These are phyloP conservation scores for Chimonanthus salicifolius DNA, from an alignment of 164 flowering plant species.

Conservation along the genomic window DNA sequence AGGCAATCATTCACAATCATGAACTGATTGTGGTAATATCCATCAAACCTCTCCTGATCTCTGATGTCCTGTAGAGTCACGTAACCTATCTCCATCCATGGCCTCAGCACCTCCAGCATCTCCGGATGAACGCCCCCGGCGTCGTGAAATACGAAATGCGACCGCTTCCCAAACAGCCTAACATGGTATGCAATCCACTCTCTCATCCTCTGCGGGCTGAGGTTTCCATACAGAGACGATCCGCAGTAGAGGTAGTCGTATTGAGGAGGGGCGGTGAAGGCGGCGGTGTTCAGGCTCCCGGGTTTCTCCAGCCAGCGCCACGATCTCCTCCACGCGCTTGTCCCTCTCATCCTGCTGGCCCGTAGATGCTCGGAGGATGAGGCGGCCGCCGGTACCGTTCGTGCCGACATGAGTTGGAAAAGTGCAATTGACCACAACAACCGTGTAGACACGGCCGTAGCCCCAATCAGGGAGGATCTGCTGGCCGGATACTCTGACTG, in stretches of 20 bases:
- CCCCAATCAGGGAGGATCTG: slow-evolving; percentile 90
- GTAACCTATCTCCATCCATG: slow-evolving; percentile 90
- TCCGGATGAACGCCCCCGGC: slow-evolving; percentile 88
- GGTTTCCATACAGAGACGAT: slow-evolving; percentile 63
- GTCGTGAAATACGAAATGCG: slow-evolving; percentile 86
- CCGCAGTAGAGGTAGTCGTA: slow-evolving; percentile 90
- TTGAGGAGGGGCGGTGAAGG: slow-evolving; percentile 27
- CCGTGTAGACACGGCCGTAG: slow-evolving; percentile 88
- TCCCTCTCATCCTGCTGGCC: slow-evolving; percentile 41
- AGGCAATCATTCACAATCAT: slow-evolving; percentile 87
- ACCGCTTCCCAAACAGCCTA: slow-evolving; percentile 53
- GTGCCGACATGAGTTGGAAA: slow-evolving; percentile 41
- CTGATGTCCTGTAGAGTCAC: slow-evolving; percentile 82
- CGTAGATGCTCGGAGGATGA: slow-evolving; percentile 48
- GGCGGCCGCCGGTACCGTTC: slow-evolving; percentile 51
- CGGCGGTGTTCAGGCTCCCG: slow-evolving; percentile 26
- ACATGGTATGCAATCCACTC: slow-evolving; percentile 96
- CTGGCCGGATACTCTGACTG: slow-evolving; percentile 23
- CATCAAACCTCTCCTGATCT: slow-evolving; percentile 85
- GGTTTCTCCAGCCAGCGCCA: slow-evolving; percentile 44
- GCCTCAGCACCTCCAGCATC: slow-evolving; percentile 72
- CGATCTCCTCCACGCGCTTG: slow-evolving; percentile 41
- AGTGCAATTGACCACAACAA: slow-evolving; percentile 82
- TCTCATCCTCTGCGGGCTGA: slow-evolving; percentile 80
- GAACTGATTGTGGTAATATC: slow-evolving; percentile 95